phyloP scores from a whole-genome alignment of 129 eudicot genomes.

The Pseudognaphalium luteoalbum region DNA sequence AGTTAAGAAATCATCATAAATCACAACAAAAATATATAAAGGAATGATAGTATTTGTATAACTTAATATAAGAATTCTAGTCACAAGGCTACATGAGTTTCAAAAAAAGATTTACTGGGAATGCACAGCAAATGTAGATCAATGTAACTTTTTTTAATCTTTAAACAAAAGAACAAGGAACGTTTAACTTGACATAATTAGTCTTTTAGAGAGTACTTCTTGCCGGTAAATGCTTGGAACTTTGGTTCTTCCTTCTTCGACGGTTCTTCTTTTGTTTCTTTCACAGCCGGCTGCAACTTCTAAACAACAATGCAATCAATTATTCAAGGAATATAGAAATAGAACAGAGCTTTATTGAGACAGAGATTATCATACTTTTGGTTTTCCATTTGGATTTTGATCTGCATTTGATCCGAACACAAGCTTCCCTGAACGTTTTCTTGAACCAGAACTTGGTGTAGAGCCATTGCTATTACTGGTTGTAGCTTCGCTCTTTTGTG shows the following conservation, averaged over 20 bases:
- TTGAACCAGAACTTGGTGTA: constrained; percentile 42
- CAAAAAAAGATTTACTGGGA: constrained; percentile 22
- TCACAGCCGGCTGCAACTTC: constrained; percentile 32
- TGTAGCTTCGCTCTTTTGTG: constrained; percentile 36
- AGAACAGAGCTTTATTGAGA: neutral
- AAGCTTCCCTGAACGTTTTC: constrained; percentile 61
- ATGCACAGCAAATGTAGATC: constrained; percentile 28
- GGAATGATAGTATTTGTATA: neutral
- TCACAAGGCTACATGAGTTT: constrained; percentile 30
- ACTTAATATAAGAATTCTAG: constrained; percentile 8
- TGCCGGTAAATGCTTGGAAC: constrained; percentile 74
- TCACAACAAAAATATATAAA: no score
- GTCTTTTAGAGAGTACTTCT: constrained; percentile 59
- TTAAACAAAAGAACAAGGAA: neutral
- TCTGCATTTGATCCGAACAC: constrained; percentile 71
- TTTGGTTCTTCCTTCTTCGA: constrained; percentile 53
- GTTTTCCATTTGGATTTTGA: constrained; percentile 38
- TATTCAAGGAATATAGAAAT: neutral
- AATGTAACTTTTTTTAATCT: no score
- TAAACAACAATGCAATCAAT: constrained; percentile 12
- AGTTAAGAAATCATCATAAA: no score
- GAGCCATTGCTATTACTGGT: constrained; percentile 34
- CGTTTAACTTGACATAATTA: constrained; percentile 27
- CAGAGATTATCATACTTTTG: constrained; percentile 39
- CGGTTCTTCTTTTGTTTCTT: constrained; percentile 42